Conservation (phyloP, 345 rosid species). For the Murraya koenigii region DNA sequence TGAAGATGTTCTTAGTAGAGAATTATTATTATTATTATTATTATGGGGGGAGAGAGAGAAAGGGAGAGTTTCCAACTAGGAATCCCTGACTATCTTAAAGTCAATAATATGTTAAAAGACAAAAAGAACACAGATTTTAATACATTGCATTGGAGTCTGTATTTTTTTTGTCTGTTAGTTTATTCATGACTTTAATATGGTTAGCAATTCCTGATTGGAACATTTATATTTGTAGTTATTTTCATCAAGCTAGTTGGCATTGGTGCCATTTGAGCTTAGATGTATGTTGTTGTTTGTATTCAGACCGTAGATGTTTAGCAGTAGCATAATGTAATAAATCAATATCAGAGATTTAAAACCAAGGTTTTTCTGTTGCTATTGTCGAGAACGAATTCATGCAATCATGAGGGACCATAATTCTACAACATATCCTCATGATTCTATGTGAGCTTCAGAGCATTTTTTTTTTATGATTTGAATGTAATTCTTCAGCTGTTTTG, state of each 20-base stretch:
- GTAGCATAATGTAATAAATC: neutral
- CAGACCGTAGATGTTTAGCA: neutral
- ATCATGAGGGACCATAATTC: neutral
- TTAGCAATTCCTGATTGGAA: too few relatives aligned
- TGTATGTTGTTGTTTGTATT: neutral
- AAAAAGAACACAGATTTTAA: too few relatives aligned
- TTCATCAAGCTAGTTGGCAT: neutral
- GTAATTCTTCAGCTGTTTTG: neutral
- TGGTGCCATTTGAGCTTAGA: neutral
- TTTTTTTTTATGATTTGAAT: neutral
- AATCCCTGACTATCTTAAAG: too few relatives aligned
- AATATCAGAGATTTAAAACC: neutral
- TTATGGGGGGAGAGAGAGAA: too few relatives aligned
- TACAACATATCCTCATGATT: neutral
- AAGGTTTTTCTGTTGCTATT: neutral
- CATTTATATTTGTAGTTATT: too few relatives aligned
- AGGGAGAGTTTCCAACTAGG: too few relatives aligned
- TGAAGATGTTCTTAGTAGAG: too few relatives aligned
- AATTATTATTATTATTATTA: too few relatives aligned
- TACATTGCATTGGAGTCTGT: too few relatives aligned
- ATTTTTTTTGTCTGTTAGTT: too few relatives aligned
- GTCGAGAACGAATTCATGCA: neutral
- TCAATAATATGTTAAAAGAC: too few relatives aligned
- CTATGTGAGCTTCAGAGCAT: neutral
- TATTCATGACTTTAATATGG: too few relatives aligned